Conservation (phyloP, 192 early-diverging fungal species). For the Entomortierella parvispora region DNA sequence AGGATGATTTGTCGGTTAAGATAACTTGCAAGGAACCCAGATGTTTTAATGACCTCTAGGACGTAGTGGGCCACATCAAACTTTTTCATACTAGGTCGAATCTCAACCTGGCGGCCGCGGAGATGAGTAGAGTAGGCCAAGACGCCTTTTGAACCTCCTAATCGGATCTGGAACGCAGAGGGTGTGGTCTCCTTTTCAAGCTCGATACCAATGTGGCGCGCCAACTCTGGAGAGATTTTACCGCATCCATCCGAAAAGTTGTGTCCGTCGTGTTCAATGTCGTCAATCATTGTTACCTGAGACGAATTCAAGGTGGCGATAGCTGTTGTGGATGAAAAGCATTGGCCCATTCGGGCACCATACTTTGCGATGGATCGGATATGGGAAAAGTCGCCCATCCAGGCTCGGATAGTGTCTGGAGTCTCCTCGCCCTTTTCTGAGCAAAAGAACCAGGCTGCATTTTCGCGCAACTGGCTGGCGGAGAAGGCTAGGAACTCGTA, state of each 20-base stretch:
- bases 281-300: constrained; percentile 60
- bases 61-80: constrained; percentile 60
- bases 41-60: constrained; percentile 69
- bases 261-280: constrained; percentile 67
- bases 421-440: constrained; percentile 44
- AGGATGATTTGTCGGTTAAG: constrained; percentile 77
- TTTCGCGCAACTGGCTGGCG: constrained; percentile 69
- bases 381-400: constrained; percentile 78
- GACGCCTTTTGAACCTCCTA: constrained; percentile 75
- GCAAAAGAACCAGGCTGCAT: constrained; percentile 80
- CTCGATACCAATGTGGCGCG: constrained; percentile 47
- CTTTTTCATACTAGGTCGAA: constrained; percentile 69
- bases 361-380: constrained; percentile 75
- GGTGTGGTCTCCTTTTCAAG: constrained; percentile 56
- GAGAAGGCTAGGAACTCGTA: constrained; percentile 76
- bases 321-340: constrained; percentile 74
- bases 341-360: constrained; percentile 78
- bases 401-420: constrained; percentile 61
- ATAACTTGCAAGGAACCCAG: constrained; percentile 59
- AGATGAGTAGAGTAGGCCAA: constrained; percentile 52
- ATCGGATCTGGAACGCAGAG: constrained; percentile 77
- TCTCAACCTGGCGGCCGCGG: constrained; percentile 44
- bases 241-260: constrained; percentile 84
- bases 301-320: constrained; percentile 50
- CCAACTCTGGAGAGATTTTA: constrained; percentile 62